These are phyloP conservation scores for Umbelopsis sp. DNA, from an alignment of 192 early-diverging fungal genomes.

Conservation along the genomic window DNA sequence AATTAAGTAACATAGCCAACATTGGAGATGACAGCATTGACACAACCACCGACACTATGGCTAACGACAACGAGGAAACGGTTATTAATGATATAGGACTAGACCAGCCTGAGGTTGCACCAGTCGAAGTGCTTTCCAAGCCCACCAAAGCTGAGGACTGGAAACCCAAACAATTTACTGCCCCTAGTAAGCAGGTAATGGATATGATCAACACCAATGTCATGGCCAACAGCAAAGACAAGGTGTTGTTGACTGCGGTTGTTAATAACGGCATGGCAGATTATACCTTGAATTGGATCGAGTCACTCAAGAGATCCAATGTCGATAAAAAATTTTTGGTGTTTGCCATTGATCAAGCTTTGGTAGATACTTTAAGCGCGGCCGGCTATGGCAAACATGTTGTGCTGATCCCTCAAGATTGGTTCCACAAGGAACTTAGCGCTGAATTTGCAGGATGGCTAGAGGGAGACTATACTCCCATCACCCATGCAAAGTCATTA, in stretches of 20 bases:
- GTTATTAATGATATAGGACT: background rate
- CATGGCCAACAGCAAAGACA: constrained; percentile 16
- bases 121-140: constrained; percentile 14
- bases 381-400: constrained; percentile 36
- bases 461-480: constrained; percentile 35
- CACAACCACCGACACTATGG: background rate
- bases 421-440: constrained; percentile 39
- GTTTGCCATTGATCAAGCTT: constrained; percentile 40
- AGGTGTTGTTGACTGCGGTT: constrained; percentile 39
- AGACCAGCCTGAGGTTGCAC: constrained; percentile 19
- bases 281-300: constrained; percentile 48
- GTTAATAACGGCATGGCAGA: constrained; percentile 42
- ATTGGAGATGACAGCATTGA: background rate
- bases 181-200: background rate
- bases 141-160: constrained; percentile 25
- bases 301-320: constrained; percentile 32
- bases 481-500: constrained; percentile 44
- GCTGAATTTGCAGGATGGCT: constrained; percentile 29
- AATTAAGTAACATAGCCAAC: constrained; percentile 15
- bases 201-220: constrained; percentile 16
- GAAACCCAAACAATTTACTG: constrained; percentile 24
- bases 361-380: constrained; percentile 33
- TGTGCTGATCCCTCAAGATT: constrained; percentile 35
- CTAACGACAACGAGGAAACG: background rate
- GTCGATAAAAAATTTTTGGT: constrained; percentile 34